Evolutionary conservation across 2,329 filamentous ascomycete genomes (phyloP).

Genomic region (Ilyonectria destructans): DNA sequence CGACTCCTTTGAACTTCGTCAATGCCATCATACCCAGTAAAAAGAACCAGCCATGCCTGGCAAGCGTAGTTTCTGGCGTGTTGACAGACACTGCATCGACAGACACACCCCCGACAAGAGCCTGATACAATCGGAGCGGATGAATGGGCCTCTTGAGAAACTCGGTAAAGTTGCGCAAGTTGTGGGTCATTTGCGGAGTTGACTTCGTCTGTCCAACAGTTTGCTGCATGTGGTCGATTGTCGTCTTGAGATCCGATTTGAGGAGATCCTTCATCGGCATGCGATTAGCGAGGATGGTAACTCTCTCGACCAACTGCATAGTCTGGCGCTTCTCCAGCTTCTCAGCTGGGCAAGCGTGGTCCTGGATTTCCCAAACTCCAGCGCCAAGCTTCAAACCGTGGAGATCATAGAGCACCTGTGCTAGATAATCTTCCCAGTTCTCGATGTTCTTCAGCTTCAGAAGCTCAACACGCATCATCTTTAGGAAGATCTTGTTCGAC

Average conservation of each 20-base stretch:
- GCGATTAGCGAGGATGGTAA: conserved; percentile 85
- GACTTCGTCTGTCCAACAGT: conserved; percentile 86
- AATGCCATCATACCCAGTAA: conserved; percentile 90
- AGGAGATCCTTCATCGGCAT: conserved; percentile 92
- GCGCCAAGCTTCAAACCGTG: conserved; percentile 85
- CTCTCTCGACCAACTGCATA: conserved; percentile 85
- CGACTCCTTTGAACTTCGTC: conserved; percentile 84
- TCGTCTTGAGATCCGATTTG: conserved; percentile 90
- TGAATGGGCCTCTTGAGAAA: conserved; percentile 90
- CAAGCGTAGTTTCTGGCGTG: conserved; percentile 79
- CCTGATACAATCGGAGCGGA: conserved; percentile 83
- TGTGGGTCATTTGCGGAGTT: conserved; percentile 87
- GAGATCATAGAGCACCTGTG: conserved; percentile 87
- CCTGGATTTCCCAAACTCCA: conserved; percentile 76
- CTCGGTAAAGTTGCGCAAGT: conserved; percentile 85
- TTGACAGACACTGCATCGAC: conserved; percentile 81
- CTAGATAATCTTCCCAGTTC: conserved; percentile 89
- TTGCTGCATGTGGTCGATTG: conserved; percentile 94
- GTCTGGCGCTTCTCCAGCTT: conserved; percentile 86
- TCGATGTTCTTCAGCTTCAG: conserved; percentile 82
- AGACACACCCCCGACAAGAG: conserved; percentile 83
- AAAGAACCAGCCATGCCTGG: conserved; percentile 92
- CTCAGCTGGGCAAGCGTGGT: conserved; percentile 86
- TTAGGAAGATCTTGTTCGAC: conserved; percentile 90
- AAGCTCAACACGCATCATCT: conserved; percentile 90